Percentiles rank a stretch among this genome's conserved stretches.
Evolutionary conservation across 345 rosid species (phyloP).

Genomic region (Gossypium turneri): DNA sequence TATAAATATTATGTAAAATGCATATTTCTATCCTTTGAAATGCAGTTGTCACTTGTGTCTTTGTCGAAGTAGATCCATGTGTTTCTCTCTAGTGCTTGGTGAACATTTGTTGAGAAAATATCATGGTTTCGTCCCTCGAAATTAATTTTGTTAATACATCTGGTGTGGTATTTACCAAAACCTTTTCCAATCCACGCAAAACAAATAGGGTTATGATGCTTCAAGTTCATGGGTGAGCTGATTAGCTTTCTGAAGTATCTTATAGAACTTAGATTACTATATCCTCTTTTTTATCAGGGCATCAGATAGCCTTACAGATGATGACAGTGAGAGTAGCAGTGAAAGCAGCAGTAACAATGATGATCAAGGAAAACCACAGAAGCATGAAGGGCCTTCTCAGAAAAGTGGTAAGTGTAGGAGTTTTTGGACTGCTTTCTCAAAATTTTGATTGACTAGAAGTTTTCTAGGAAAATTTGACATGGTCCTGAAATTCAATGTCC

Average conservation of each 20-base stretch:
- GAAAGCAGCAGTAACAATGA: constrained; percentile 48
- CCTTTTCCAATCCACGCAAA: not conserved
- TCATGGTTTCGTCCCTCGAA: not conserved
- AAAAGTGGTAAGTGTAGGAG: constrained; percentile 42
- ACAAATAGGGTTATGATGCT: not conserved
- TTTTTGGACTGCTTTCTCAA: not conserved
- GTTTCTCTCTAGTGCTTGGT: not conserved
- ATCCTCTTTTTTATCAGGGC: constrained; percentile 40
- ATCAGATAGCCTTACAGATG: constrained; percentile 52
- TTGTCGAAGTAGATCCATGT: not conserved
- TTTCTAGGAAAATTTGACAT: not conserved
- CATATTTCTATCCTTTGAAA: not conserved
- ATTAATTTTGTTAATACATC: not conserved
- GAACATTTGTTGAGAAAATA: not conserved
- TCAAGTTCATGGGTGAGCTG: not conserved
- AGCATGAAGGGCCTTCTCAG: constrained; percentile 34
- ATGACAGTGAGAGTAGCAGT: constrained; percentile 45
- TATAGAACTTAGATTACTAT: not conserved
- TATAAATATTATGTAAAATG: not conserved
- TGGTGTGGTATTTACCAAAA: not conserved
- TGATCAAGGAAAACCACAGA: constrained; percentile 40
- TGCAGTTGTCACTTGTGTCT: not conserved
- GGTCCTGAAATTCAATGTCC: no score
- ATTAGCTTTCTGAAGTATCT: not conserved
- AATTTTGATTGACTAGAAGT: not conserved